These are phyloP conservation scores for Umbelopsis isabellina DNA, from an alignment of 192 early-diverging fungal genomes.

Conservation along the genomic window DNA sequence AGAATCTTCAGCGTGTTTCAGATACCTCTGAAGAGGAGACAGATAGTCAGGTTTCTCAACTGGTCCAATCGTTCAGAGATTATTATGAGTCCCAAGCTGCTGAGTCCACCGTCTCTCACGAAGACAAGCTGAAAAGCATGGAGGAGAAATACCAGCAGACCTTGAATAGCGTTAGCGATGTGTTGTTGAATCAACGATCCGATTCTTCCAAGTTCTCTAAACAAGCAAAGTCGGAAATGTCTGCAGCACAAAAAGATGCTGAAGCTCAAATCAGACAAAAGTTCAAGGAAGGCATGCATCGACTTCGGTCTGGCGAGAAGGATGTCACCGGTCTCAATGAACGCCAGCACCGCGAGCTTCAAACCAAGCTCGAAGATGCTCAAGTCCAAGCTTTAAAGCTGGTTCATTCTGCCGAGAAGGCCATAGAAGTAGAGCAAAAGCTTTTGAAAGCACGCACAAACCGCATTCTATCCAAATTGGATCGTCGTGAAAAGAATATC, in stretches of 20 bases:
- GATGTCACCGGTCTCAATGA: background rate
- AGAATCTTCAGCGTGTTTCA: background rate
- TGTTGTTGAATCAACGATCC: background rate
- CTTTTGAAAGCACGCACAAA: slow-evolving; percentile 1
- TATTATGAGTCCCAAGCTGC: background rate
- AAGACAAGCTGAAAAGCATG: slow-evolving; percentile 7
- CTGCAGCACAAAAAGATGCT: background rate
- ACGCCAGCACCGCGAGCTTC: background rate
- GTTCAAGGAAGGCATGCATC: slow-evolving; percentile 9
- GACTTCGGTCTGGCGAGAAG: background rate
- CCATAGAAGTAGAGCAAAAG: background rate
- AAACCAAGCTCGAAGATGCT: slow-evolving; percentile 9
- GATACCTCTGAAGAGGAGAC: background rate
- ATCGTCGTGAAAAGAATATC: background rate
- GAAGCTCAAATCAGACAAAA: slow-evolving; percentile 6
- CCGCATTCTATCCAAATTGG: background rate
- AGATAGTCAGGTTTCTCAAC: background rate
- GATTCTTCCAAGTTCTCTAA: background rate
- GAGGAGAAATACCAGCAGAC: background rate
- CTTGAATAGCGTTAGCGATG: background rate
- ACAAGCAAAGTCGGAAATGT: background rate
- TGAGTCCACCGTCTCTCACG: background rate
- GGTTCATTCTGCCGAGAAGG: slow-evolving; percentile 10
- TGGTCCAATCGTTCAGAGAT: background rate
- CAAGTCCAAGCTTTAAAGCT: slow-evolving; percentile 3